phyloP scores from a whole-genome alignment of 352 stramenopile genomes.

The Phytopythium montanum region DNA sequence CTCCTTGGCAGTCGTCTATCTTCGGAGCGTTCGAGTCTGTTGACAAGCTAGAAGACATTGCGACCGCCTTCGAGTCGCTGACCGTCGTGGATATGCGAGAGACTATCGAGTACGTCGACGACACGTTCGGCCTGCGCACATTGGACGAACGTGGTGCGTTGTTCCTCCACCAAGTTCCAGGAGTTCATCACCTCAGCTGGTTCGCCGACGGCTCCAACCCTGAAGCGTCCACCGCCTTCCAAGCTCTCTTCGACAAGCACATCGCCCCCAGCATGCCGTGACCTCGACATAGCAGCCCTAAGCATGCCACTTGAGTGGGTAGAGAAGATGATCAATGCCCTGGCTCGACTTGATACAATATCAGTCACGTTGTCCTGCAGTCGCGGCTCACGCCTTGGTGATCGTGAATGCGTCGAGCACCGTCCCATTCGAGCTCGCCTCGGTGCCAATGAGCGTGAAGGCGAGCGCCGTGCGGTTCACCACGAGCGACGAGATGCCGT shows the following conservation, averaged over 20 bases:
- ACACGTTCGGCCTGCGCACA: constrained; percentile 30
- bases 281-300: no score
- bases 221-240: constrained; percentile 10
- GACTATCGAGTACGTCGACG: constrained; percentile 21
- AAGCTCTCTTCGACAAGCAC: constrained; percentile 22
- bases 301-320: not conserved
- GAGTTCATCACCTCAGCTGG: constrained; percentile 29
- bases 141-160: constrained; percentile 22
- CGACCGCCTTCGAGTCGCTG: constrained; percentile 19
- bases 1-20: constrained; percentile 35
- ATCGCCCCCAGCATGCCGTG: no score
- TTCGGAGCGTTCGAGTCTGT: constrained; percentile 33
- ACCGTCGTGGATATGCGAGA: constrained; percentile 20
- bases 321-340: not conserved
- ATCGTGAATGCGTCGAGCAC: constrained; percentile 40
- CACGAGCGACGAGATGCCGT: constrained; percentile 32
- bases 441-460: constrained; percentile 27
- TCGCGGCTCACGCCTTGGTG: constrained; percentile 15
- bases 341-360: not conserved
- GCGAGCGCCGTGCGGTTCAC: constrained; percentile 27
- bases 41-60: constrained; percentile 21
- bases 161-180: constrained; percentile 12
- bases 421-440: constrained; percentile 6
- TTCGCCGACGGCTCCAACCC: constrained; percentile 13
- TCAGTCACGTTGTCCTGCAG: not conserved